Evolutionary conservation across 1,139 yeast genomes (phyloP), one percentile per base, ranked within the genome.

Genomic region (Scheffersomyces quercinus): DNA sequence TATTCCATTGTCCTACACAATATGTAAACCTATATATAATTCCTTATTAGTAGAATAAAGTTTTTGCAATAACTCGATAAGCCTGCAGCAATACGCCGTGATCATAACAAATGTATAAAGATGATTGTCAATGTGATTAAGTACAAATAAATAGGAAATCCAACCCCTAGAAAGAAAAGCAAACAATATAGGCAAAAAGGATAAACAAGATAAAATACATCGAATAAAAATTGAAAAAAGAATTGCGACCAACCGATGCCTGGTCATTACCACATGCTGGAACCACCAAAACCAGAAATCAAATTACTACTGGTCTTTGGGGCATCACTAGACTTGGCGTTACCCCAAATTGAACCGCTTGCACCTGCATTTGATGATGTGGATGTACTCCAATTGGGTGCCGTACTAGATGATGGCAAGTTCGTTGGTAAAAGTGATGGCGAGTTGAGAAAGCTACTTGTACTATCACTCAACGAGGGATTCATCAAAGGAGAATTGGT

Each of bases 341-440:
- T 49, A 8, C 55, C 54, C 57, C 55, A 52, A 44, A 53, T 52
- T 14, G 55, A 52, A 32, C 46, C 40, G 28, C 39, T 39, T 10
- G 43, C 12, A 28, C 40, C 38, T 13, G 44, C 35, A 33, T 16
- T 40, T 5, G 41, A 29, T 6, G 26, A 6, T 20, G 26, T 6
- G n/a, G 49, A 37, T 4, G 55, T 40, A 20, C 54, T 54, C 58
- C 56, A 53, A 35, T 52, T 54, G 26, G 58, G 47, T 15, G 42
- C 41, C n/a, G 42, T 34, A 30, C 45, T 20, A 28, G 35, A 41
- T 5, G 49, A 12, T 26, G 49, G 46, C 14, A 49, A 37, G 30
- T 45, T 37, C 5, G 48, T 30, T 13, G 46, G 40, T 28, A 50
- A 40, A 24, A 50, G 45, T 12, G 52, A 47, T 3, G 51, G 47